Evolutionary conservation across 208 protist genomes (phyloP), one percentile per base, ranked within the genome.

Genomic region (Leishmania gerbilli): DNA sequence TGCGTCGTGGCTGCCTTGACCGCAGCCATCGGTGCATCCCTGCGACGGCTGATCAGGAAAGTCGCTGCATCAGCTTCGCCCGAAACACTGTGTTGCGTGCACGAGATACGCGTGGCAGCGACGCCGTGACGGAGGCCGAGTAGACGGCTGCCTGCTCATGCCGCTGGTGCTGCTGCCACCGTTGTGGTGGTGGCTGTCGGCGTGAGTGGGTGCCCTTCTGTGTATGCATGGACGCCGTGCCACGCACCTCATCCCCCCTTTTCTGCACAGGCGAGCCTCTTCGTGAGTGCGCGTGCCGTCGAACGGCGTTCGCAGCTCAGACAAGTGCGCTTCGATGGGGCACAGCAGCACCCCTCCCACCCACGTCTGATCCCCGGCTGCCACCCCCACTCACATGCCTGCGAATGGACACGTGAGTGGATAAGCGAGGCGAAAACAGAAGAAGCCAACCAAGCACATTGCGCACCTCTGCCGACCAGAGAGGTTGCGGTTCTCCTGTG

Each of bases 1-100:
- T 84, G 31, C 85, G 83, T 8, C 77, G 82, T 19, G 78, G 72
- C n/a, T 77, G 77, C 72, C 77, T 84, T 11, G 77, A 84, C 47
- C 53, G 34, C 8, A 56, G 49, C 34, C 85, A 85, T 68, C 84
- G 40, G 51, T 93, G 83, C 86, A 85, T 68, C 83, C 86, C 86
- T 65, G 72, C 72, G 31, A 13, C 72, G 6, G 81, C 79, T 79
- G 85, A 83, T 3, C 79, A 31, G 19, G 77, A 83, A 4, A 82
- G 71, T 11, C 68, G 42, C 47, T 95, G 92, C 72, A 27, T 93
- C 17, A 51, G 76, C 9, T 89, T 88, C 65, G 84, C 87, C 47
- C 60, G 90, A 62, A 67, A 64, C 27, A 45, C 37, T 42, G 62
- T 85, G 64, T 27, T 79, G 74, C 51, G 68, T 24, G 13, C 1